Evolutionary conservation across 306 rosid species (phyloP).

Genomic region (Pyrus bretschneideri): DNA sequence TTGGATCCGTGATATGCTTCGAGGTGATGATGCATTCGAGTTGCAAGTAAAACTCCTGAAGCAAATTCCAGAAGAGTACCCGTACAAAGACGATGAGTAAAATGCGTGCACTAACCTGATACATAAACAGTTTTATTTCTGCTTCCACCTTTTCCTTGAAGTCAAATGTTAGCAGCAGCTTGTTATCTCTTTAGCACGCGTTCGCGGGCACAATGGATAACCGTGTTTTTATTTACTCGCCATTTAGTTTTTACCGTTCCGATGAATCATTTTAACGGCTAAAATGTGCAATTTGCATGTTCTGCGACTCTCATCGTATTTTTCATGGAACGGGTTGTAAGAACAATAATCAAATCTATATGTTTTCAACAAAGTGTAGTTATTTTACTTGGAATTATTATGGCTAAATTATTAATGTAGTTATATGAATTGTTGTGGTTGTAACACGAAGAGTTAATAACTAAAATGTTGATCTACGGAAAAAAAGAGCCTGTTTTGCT

Average conservation of each 20-base stretch:
- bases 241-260: background rate
- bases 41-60: conserved; percentile 87
- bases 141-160: background rate
- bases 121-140: conserved; percentile 10
- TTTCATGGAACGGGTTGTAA: background rate
- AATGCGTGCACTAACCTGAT: background rate
- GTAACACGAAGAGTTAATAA: background rate
- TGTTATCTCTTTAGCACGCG: background rate
- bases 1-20: conserved; percentile 86
- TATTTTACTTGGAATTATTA: too few species aligned
- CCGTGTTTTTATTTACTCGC: background rate
- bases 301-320: background rate
- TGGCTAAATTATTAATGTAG: background rate
- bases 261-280: background rate
- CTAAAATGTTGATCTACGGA: too few species aligned
- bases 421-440: background rate
- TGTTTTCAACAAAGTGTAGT: background rate
- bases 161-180: conserved; percentile 1
- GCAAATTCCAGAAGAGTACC: conserved; percentile 97
- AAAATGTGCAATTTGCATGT: background rate
- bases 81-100: conserved; percentile 93
- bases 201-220: background rate
- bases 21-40: conserved; percentile 89
- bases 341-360: background rate
- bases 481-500: too few species aligned